Evolutionary conservation across 2,329 filamentous ascomycete genomes (phyloP).

Genomic region (Epichloe scottii): DNA sequence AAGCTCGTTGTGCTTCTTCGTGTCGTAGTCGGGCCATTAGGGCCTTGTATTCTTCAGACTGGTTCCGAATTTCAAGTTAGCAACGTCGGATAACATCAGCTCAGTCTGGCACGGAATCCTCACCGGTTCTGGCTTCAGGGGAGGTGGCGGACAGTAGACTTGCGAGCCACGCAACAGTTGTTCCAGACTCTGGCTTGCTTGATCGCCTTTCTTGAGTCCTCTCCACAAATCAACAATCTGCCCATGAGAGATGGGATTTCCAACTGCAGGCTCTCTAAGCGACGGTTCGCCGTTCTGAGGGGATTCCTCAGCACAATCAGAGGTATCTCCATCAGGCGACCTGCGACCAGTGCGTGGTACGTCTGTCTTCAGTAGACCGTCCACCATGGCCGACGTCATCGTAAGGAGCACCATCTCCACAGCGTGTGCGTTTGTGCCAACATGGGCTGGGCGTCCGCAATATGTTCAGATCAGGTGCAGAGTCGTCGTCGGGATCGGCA

Average conservation of each 20-base stretch:
- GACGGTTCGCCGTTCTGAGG: conserved; percentile 30
- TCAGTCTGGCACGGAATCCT: conserved; percentile 15
- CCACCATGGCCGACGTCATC: conserved; percentile 58
- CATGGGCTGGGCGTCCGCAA: neutral
- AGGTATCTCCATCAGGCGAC: conserved; percentile 1
- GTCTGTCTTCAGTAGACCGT: conserved; percentile 36
- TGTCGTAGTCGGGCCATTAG: conserved; percentile 76
- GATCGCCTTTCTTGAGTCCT: conserved; percentile 21
- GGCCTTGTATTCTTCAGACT: conserved; percentile 74
- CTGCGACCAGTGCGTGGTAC: neutral
- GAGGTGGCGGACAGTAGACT: conserved; percentile 68
- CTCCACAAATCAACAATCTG: conserved; percentile 55
- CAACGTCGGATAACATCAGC: neutral
- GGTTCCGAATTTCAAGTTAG: conserved; percentile 7
- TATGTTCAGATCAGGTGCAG: neutral
- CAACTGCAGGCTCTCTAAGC: conserved; percentile 37
- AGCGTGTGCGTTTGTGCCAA: neutral
- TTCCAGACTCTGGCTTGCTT: conserved; percentile 44
- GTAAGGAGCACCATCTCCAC: conserved; percentile 59
- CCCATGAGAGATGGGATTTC: conserved; percentile 58
- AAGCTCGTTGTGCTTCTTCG: conserved; percentile 70
- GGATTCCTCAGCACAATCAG: conserved; percentile 10
- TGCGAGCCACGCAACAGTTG: conserved; percentile 56
- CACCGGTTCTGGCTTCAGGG: conserved; percentile 67
- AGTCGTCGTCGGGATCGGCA: no score